phyloP scores from a whole-genome alignment of 495 filamentous ascomycete species.

The Podospora appendiculata region DNA sequence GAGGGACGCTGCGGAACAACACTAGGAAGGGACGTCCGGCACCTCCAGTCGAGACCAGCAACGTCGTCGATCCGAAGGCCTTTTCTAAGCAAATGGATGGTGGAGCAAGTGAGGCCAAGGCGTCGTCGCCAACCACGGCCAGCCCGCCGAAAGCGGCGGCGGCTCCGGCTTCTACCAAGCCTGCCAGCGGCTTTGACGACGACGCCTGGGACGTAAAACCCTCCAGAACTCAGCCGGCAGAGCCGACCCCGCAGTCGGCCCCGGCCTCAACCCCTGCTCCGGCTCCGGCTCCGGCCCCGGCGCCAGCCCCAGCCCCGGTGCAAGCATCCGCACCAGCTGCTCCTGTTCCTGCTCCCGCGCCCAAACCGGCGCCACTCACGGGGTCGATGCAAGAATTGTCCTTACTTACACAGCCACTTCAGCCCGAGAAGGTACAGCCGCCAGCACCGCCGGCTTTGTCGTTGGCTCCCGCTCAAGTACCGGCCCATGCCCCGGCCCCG shows the following conservation, averaged over 20 bases:
- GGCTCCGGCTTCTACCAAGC: slow-evolving; percentile 37
- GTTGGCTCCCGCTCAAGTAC: slow-evolving; percentile 28
- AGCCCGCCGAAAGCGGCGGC: slow-evolving; percentile 26
- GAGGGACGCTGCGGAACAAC: slow-evolving; percentile 83
- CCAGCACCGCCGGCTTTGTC: slow-evolving; percentile 21
- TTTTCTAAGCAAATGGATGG: slow-evolving; percentile 56
- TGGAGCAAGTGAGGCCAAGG: slow-evolving; percentile 27
- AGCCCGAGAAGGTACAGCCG: slow-evolving; percentile 60
- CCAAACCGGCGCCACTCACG: slow-evolving; percentile 40
- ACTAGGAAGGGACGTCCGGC: slow-evolving; percentile 88
- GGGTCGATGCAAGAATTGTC: slow-evolving; percentile 76
- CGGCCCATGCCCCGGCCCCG: slow-evolving; percentile 36
- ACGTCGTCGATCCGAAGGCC: slow-evolving; percentile 79
- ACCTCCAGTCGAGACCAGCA: slow-evolving; percentile 73
- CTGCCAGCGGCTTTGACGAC: slow-evolving; percentile 76
- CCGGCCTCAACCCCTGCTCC: slow-evolving; percentile 33
- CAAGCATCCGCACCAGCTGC: slow-evolving; percentile 20
- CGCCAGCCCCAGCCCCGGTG: slow-evolving; percentile 27
- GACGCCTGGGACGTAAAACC: slow-evolving; percentile 97
- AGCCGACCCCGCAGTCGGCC: slow-evolving; percentile 26
- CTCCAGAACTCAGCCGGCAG: slow-evolving; percentile 50
- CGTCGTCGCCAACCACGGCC: slow-evolving; percentile 40
- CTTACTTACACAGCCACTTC: slow-evolving; percentile 63
- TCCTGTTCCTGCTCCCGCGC: slow-evolving; percentile 31
- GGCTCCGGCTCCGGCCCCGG: slow-evolving; percentile 28